Evolutionary conservation across 495 filamentous ascomycete species (phyloP).

Genomic region (Penicillium silybi): DNA sequence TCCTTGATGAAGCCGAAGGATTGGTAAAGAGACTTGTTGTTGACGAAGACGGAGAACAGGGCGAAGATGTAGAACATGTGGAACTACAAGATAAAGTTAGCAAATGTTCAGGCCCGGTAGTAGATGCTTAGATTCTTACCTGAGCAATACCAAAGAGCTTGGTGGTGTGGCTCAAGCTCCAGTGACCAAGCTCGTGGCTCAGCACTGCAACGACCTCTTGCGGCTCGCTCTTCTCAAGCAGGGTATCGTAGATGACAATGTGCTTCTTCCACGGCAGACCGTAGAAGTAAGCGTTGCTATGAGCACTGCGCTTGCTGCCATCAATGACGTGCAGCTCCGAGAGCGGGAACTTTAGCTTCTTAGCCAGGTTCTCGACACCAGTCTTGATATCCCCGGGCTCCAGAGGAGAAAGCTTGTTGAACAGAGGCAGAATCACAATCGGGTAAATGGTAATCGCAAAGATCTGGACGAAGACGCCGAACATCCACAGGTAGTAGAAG

Average conservation of each 20-base stretch:
- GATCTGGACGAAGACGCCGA: conserved; percentile 79
- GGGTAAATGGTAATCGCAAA: conserved; percentile 96
- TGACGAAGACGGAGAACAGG: conserved; percentile 94
- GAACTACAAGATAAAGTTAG: conserved; percentile 43
- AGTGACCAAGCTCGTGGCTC: conserved; percentile 94
- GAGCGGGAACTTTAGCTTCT: conserved; percentile 84
- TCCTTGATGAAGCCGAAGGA: conserved; percentile 85
- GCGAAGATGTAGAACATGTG: conserved; percentile 97
- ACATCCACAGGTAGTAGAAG: conserved; percentile 97
- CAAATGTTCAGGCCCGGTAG: neutral
- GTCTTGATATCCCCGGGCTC: conserved; percentile 83
- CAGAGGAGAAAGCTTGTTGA: conserved; percentile 96
- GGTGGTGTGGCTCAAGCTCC: conserved; percentile 92
- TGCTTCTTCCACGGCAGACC: conserved; percentile 99
- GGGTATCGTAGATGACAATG: conserved; percentile 97
- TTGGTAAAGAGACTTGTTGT: conserved; percentile 84
- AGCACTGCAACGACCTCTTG: conserved; percentile 93
- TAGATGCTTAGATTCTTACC: conserved; percentile 44
- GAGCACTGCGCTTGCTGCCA: conserved; percentile 92
- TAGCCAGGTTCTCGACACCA: conserved; percentile 78
- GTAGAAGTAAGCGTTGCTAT: conserved; percentile 98
- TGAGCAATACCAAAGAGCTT: conserved; percentile 86
- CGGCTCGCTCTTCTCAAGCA: conserved; percentile 89
- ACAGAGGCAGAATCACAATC: conserved; percentile 86
- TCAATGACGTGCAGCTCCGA: conserved; percentile 92